A percentile compares a stretch with the other conserved stretches of the same genome.
Evolutionary conservation across 768 basidiomycete genomes (phyloP).

Genomic region (Leccinum pellstonianum): DNA sequence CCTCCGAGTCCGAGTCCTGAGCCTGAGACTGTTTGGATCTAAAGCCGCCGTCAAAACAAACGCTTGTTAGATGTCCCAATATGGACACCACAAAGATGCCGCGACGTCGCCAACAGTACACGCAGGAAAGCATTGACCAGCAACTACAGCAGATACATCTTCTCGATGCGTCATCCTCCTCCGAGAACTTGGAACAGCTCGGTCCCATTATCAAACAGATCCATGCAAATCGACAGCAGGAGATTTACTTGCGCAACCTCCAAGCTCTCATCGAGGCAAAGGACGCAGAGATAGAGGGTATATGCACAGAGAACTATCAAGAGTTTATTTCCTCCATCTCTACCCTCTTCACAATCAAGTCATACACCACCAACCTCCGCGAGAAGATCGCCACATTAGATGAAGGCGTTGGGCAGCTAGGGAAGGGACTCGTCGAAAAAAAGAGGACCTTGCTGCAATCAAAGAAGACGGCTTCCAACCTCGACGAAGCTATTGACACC

Average conservation of each 20-base stretch:
- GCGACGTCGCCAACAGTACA: conserved; percentile 68
- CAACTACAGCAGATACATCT: conserved; percentile 91
- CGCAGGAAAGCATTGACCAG: conserved; percentile 82
- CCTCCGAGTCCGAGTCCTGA: not conserved
- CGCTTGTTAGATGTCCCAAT: conserved; percentile 12
- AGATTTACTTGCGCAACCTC: conserved; percentile 82
- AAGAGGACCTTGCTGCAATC: conserved; percentile 87
- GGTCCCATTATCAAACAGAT: conserved; percentile 95
- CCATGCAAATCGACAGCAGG: conserved; percentile 83
- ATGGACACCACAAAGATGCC: conserved; percentile 49
- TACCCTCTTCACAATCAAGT: conserved; percentile 93
- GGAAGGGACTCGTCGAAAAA: conserved; percentile 87
- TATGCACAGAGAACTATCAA: conserved; percentile 95
- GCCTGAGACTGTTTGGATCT: conserved; percentile 34
- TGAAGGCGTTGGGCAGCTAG: conserved; percentile 83
- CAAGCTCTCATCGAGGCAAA: conserved; percentile 90
- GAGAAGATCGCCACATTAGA: conserved; percentile 91
- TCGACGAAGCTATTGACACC: conserved; percentile 96
- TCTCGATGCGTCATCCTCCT: conserved; percentile 81
- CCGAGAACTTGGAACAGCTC: conserved; percentile 94
- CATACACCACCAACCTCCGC: conserved; percentile 91
- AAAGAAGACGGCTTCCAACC: conserved; percentile 88
- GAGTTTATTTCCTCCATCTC: conserved; percentile 97
- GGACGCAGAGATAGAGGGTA: conserved; percentile 93
- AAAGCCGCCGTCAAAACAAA: conserved; percentile 41